Evolutionary conservation across 2,329 filamentous ascomycete genomes (phyloP).

Genomic region (Emydomyces testavorans): DNA sequence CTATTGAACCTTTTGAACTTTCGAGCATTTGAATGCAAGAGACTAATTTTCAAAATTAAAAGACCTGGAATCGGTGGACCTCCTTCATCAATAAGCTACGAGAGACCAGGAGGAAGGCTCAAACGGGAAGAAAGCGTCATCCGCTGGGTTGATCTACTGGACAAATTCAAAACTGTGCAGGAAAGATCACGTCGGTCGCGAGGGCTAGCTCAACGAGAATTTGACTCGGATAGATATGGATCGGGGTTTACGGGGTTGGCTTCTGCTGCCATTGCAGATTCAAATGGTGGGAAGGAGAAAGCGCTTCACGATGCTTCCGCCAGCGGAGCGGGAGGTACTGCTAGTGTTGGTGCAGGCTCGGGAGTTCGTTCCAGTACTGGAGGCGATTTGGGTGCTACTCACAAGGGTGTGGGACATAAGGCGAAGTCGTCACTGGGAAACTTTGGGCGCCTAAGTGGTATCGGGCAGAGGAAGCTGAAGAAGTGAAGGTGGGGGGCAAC

Average conservation of each 20-base stretch:
- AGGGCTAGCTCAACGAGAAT: conserved; percentile 36
- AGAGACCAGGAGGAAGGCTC: conserved; percentile 53
- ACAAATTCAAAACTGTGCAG: conserved; percentile 87
- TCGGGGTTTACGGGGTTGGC: conserved; percentile 21
- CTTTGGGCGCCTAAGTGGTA: conserved; percentile 59
- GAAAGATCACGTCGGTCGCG: conserved; percentile 68
- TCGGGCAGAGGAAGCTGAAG: conserved; percentile 49
- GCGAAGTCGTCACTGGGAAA: conserved; percentile 54
- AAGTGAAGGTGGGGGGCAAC: conserved; percentile 20
- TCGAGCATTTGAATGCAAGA: too few species aligned
- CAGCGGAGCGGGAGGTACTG: conserved; percentile 18
- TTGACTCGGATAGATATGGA: conserved; percentile 41
- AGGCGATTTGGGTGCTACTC: conserved; percentile 20
- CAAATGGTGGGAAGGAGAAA: conserved; percentile 25
- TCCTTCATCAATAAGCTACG: conserved; percentile 42
- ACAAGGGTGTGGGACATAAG: conserved; percentile 42
- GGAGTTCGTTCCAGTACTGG: neutral
- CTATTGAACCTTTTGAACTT: too few species aligned
- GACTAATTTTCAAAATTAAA: too few species aligned
- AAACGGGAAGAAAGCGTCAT: conserved; percentile 78
- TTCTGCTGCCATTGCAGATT: conserved; percentile 15
- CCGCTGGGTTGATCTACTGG: conserved; percentile 81
- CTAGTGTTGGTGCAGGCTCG: conserved; percentile 8
- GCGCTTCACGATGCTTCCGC: conserved; percentile 27
- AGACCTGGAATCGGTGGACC: conserved; percentile 4